A percentile compares a stretch with the other conserved stretches of the same genome.
Evolutionary conservation across 192 early-diverging fungal species (phyloP).

Genomic region (Jimgerdemannia lactiflua): DNA sequence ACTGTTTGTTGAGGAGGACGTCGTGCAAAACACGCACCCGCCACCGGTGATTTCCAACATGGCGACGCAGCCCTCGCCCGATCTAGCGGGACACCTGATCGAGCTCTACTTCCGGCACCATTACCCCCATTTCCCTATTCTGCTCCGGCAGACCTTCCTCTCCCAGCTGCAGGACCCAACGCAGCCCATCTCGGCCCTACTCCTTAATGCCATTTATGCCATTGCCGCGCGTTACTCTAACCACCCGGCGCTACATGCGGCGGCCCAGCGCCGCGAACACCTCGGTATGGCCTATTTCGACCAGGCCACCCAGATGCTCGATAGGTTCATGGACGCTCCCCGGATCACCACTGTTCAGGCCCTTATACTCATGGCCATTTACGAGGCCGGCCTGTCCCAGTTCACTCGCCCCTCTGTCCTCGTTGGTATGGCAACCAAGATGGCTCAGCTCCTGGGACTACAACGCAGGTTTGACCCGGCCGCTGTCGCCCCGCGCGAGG

Average conservation of each 20-base stretch:
- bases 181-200: conserved; percentile 33
- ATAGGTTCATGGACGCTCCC: no score
- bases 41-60: conserved; percentile 17
- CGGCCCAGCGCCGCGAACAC: no score
- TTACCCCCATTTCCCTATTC: conserved; percentile 16
- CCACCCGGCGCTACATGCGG: no score
- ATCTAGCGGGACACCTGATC: conserved; percentile 5
- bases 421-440: no score
- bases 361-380: no score
- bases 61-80: background rate
- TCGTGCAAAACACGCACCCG: conserved; percentile 25
- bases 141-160: background rate
- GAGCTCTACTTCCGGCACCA: conserved; percentile 18
- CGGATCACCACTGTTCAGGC: no score
- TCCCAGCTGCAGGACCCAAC: background rate
- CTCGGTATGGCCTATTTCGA: no score
- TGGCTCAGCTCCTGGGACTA: conserved; percentile 26
- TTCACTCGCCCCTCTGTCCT: no score
- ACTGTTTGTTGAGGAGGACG: conserved; percentile 15
- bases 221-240: no score
- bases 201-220: conserved; percentile 33
- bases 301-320: no score
- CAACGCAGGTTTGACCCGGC: conserved; percentile 31
- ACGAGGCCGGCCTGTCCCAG: no score
- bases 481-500: conserved; percentile 24